These are phyloP conservation scores for Fraxinus pennsylvanica DNA, from an alignment of 257 asterid species.

Conservation along the genomic window DNA sequence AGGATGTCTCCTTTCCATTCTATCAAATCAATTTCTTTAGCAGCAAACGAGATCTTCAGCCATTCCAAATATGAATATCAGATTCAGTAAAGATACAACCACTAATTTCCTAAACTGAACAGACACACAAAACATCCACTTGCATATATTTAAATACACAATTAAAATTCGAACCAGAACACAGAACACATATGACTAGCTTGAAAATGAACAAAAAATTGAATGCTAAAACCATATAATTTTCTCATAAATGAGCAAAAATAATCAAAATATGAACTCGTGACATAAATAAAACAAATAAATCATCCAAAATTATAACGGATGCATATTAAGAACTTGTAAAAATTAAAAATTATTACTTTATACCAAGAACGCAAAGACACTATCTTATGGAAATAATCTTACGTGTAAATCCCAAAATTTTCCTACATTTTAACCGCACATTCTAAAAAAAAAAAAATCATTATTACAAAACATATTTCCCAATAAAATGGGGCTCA, in stretches of 20 bases:
- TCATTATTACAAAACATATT: too few relatives aligned
- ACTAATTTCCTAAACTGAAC: not conserved
- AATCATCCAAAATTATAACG: too few relatives aligned
- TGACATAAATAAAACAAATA: not conserved
- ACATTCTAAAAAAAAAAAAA: too few relatives aligned
- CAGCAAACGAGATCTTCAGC: slow-evolving; percentile 72
- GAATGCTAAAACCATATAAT: too few relatives aligned
- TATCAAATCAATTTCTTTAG: slow-evolving; percentile 78
- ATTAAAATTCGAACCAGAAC: not conserved
- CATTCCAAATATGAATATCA: slow-evolving; percentile 16
- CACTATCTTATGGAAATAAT: not conserved
- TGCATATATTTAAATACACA: not conserved
- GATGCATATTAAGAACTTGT: too few relatives aligned
- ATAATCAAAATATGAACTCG: not conserved
- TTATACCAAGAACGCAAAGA: not conserved
- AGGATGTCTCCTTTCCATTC: slow-evolving; percentile 99
- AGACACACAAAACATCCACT: not conserved
- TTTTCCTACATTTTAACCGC: too few relatives aligned
- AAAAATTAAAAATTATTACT: not conserved
- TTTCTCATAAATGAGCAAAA: too few relatives aligned
- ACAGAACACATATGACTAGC: not conserved
- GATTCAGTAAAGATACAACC: slow-evolving; percentile 17
- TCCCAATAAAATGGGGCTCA: too few relatives aligned
- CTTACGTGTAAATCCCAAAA: too few relatives aligned
- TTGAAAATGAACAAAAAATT: not conserved